phyloP scores from a whole-genome alignment of 2,329 filamentous ascomycete species.

The Aureobasidium sp. region DNA sequence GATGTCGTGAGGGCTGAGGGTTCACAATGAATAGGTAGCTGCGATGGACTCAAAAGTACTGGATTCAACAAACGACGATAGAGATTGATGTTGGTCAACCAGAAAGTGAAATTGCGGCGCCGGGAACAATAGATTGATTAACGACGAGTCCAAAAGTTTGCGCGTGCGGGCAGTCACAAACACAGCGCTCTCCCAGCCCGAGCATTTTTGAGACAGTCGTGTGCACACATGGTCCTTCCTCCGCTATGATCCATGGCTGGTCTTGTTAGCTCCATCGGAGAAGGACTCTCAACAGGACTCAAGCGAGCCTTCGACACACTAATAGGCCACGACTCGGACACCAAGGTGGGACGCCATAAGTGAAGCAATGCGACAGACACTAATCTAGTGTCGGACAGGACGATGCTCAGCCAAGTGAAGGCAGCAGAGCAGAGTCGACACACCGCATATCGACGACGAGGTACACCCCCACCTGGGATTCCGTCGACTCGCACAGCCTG shows the following conservation, averaged over 20 bases:
- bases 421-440: not conserved
- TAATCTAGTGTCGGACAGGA: not conserved
- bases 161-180: slow-evolving; percentile 1
- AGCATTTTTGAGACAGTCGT: not conserved
- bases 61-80: no score
- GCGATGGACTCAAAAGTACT: not conserved
- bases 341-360: not conserved
- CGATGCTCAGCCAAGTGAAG: not conserved
- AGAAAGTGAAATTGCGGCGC: not conserved
- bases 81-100: not conserved
- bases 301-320: not conserved
- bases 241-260: not conserved
- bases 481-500: not conserved
- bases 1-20: not conserved
- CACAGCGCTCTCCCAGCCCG: not conserved
- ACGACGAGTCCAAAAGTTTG: slow-evolving; percentile 8
- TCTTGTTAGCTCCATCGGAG: not conserved
- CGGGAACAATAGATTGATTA: not conserved
- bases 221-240: not conserved
- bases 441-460: not conserved
- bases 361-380: not conserved
- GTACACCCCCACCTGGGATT: not conserved
- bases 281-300: not conserved
- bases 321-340: not conserved
- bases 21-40: not conserved